Evolutionary conservation across 1,139 yeast species (phyloP).

Genomic region (Zygosaccharomyces pseudobailii): DNA sequence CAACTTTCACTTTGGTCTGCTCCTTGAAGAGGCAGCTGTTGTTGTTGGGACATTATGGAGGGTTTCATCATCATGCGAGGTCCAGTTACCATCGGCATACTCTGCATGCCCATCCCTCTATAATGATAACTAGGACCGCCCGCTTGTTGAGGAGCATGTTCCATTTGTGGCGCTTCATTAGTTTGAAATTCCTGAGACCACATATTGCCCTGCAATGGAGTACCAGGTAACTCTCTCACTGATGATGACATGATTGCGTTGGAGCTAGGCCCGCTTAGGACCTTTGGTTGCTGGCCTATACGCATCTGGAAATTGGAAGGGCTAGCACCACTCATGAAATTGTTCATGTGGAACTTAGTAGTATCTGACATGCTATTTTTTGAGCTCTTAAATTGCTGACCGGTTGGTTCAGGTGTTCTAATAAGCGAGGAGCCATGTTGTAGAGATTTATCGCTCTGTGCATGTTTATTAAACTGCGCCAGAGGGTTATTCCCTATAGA

Average conservation of each 20-base stretch:
- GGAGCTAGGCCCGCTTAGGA: not conserved
- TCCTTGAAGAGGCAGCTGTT: slow-evolving; percentile 7
- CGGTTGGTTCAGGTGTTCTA: slow-evolving; percentile 2
- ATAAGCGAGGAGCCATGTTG: slow-evolving; percentile 29
- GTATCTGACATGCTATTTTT: slow-evolving; percentile 16
- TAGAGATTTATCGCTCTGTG: slow-evolving; percentile 39
- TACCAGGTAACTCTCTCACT: slow-evolving; percentile 5
- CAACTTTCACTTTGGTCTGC: slow-evolving; percentile 39
- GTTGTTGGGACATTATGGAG: slow-evolving; percentile 9
- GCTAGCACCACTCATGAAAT: slow-evolving; percentile 13
- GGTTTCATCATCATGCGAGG: slow-evolving; percentile 13
- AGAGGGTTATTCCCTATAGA: slow-evolving; percentile 77
- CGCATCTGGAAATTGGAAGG: slow-evolving; percentile 8
- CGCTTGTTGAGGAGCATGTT: slow-evolving; percentile 26
- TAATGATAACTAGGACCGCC: slow-evolving; percentile 5
- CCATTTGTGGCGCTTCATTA: slow-evolving; percentile 20
- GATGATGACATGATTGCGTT: slow-evolving; percentile 7
- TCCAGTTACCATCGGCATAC: slow-evolving; percentile 11
- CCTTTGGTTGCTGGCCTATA: slow-evolving; percentile 12
- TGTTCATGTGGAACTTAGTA: slow-evolving; percentile 17
- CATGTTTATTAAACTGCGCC: slow-evolving; percentile 55
- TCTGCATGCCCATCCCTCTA: slow-evolving; percentile 5
- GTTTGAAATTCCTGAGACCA: slow-evolving; percentile 14
- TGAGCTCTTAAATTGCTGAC: slow-evolving; percentile 16
- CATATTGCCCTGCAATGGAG: slow-evolving; percentile 3